phyloP scores from a whole-genome alignment of 805 yeast genomes.

The Yueomyces sinensis region DNA sequence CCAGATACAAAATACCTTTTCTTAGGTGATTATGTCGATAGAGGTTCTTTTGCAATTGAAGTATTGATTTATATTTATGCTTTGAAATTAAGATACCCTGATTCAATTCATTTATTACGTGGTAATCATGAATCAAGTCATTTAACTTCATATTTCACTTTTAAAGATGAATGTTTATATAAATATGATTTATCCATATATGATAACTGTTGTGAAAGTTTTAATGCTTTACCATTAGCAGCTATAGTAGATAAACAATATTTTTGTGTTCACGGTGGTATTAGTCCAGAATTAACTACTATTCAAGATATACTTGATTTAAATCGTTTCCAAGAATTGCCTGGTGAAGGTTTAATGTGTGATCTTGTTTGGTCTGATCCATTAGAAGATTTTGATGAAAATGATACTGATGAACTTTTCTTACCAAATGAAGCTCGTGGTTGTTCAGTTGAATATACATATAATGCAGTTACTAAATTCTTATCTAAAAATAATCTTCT shows the following conservation, averaged over 20 bases:
- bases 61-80: conserved; percentile 58
- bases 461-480: conserved; percentile 61
- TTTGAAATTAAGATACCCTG: conserved; percentile 59
- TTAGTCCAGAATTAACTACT: conserved; percentile 63
- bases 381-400: conserved; percentile 58
- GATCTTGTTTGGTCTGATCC: conserved; percentile 93
- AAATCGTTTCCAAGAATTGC: conserved; percentile 76
- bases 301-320: conserved; percentile 51
- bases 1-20: conserved; percentile 54
- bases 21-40: conserved; percentile 83
- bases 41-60: conserved; percentile 79
- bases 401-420: conserved; percentile 19
- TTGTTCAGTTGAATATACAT: conserved; percentile 76
- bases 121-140: conserved; percentile 91
- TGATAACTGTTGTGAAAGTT: conserved; percentile 55
- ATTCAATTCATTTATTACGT: conserved; percentile 59
- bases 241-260: conserved; percentile 85
- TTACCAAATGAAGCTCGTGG: conserved; percentile 64
- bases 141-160: conserved; percentile 80
- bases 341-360: conserved; percentile 79
- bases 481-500: conserved; percentile 57
- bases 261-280: conserved; percentile 87
- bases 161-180: conserved; percentile 71
- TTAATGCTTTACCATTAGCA: conserved; percentile 74
- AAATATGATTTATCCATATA: conserved; percentile 68